Base-by-base conservation (phyloP, 1,139 yeast species). In the Candida freyschussii region DNA sequence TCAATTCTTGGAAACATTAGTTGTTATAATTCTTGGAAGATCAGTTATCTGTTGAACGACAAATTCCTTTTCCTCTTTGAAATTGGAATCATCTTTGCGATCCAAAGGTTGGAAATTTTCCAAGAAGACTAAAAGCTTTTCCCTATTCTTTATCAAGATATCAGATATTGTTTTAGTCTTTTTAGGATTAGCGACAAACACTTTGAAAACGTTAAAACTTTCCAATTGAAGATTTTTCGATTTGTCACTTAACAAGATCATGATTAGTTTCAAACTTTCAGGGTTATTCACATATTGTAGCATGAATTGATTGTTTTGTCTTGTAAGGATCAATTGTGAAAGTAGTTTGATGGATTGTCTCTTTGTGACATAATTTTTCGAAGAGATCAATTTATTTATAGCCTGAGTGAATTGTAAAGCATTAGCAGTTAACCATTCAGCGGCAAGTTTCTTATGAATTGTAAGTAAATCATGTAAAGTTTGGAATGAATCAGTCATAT, bases 111-210 rank as follows among this genome's bases (percentile, higher is more conserved):
- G 82, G 54, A 87, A 85, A 20, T 68, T 70, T 31, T 72, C 70
- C 41, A 91, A 71, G 55, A 85, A 86, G 23, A 69, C 67, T 27
- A 89, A 59, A 41, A 91, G 70, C 52, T 84, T 84, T 32, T 72
- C 79, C 52, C 86, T 78, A 57, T 91, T 91, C 52, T 87, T 87
- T 27, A 78, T 74, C 45, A 91, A 64, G 15, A 91, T 83, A 56
- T 89, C 96, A 39, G 73, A 63, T 3, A 91, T 78, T 9, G 81
- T 76, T 53, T 79, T 86, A 2, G 87, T 70, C 57, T 89, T 89
- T 46, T 82, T 79, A 6, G 98, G 98, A 56, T 91, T 91, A 7
- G 96, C 98, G 21, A 87, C 89, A 59, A 91, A 86, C 26, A 80
- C 84, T 59, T 91, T 91, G 63, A 91, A 91, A 23, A 91, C 81